phyloP scores from a whole-genome alignment of 352 stramenopile genomes.

The Pythium angustatum region DNA sequence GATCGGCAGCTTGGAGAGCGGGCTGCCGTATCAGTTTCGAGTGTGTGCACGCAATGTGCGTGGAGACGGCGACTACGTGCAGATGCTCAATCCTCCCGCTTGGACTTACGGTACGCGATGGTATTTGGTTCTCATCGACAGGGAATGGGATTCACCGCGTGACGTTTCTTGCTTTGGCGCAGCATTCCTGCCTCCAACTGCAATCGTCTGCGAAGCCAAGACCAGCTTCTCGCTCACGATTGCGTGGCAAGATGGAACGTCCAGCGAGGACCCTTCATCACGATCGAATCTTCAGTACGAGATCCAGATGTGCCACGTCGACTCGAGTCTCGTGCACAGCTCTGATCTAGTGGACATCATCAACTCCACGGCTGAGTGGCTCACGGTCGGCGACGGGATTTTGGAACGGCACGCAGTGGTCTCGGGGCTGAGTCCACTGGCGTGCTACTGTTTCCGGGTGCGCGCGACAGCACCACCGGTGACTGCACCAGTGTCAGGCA shows the following conservation, averaged over 20 bases:
- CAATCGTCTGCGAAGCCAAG: constrained; percentile 21
- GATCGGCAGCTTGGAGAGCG: constrained; percentile 9
- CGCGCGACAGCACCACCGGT: constrained; percentile 12
- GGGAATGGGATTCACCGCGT: background rate
- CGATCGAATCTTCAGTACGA: constrained; percentile 19
- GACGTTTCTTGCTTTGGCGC: background rate
- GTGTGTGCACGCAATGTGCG: constrained; percentile 29
- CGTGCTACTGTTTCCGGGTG: constrained; percentile 39
- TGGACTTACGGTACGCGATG: constrained; percentile 33
- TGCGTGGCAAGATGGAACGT: constrained; percentile 27
- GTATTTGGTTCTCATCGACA: background rate
- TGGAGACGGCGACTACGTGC: constrained; percentile 18
- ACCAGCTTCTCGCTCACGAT: constrained; percentile 37
- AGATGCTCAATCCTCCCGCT: constrained; percentile 15
- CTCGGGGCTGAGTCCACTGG: constrained; percentile 26
- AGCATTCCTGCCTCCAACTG: constrained; percentile 35
- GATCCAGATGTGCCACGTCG: constrained; percentile 32
- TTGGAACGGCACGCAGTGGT: constrained; percentile 14
- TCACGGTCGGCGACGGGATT: constrained; percentile 4
- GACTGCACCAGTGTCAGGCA: background rate
- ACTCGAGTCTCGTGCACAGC: constrained; percentile 18
- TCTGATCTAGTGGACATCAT: constrained; percentile 13
- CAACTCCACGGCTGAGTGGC: constrained; percentile 15
- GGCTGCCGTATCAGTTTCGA: constrained; percentile 29
- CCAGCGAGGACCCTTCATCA: background rate